These are phyloP conservation scores for Adansonia madagascariensis DNA, from an alignment of 441 rosid species.

Conservation along the genomic window DNA sequence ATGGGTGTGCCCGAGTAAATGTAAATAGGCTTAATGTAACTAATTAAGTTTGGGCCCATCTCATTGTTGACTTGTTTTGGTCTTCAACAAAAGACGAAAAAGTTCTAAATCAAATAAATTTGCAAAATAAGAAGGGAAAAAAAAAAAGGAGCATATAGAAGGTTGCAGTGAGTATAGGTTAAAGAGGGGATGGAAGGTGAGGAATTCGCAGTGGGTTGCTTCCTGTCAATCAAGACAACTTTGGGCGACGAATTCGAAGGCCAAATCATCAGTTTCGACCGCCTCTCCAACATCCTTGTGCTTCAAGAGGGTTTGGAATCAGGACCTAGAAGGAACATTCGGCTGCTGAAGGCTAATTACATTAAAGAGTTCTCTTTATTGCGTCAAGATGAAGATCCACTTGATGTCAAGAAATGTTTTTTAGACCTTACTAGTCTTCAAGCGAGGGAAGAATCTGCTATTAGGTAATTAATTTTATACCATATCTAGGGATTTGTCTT, in stretches of 20 bases:
- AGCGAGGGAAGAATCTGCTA: slow-evolving; percentile 73
- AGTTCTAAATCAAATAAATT: too few relatives aligned
- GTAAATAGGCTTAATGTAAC: background rate
- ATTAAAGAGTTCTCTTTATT: slow-evolving; percentile 62
- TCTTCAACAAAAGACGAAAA: background rate
- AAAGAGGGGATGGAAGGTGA: slow-evolving; percentile 41
- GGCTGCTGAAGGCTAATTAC: slow-evolving; percentile 79
- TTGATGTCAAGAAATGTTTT: slow-evolving; percentile 57
- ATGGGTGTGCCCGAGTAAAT: background rate
- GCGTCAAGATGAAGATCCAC: slow-evolving; percentile 80
- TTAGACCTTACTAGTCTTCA: slow-evolving; percentile 63
- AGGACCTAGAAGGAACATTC: slow-evolving; percentile 66
- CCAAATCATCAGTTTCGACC: slow-evolving; percentile 84
- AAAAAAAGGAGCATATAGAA: background rate
- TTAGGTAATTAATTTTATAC: slow-evolving; percentile 49
- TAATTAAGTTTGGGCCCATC: slow-evolving; percentile 16
- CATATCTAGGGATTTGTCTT: background rate
- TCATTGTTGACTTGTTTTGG: background rate
- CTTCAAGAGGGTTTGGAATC: slow-evolving; percentile 80
- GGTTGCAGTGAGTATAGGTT: background rate
- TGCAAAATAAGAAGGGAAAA: background rate
- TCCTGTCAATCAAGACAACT: slow-evolving; percentile 73
- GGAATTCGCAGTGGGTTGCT: slow-evolving; percentile 78
- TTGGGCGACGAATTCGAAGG: slow-evolving; percentile 88
- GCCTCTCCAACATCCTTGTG: slow-evolving; percentile 82